Evolutionary conservation across 441 rosid genomes (phyloP).

Genomic region (Brassica balearica): DNA sequence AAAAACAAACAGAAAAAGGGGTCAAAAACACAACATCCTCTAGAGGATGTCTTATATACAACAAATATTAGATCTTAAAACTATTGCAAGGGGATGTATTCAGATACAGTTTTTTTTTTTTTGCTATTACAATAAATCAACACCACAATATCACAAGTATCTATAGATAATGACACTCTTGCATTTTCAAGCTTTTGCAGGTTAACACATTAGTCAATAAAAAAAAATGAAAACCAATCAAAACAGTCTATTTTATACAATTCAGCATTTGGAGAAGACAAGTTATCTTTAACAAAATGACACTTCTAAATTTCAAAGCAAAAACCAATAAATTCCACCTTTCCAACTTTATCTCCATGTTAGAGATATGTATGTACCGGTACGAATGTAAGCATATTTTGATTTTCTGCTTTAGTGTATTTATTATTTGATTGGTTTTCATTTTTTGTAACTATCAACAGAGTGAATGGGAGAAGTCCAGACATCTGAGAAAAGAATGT

Average conservation of each 20-base stretch:
- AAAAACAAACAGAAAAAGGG: neutral
- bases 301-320: neutral
- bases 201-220: neutral
- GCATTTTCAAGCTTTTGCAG: neutral
- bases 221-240: neutral
- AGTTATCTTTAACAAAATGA: neutral
- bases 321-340: neutral
- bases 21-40: neutral
- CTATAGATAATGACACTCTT: neutral
- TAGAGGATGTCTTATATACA: neutral
- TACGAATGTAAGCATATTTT: neutral
- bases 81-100: neutral
- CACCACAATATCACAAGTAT: neutral
- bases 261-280: neutral
- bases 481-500: no score
- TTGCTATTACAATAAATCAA: neutral
- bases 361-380: neutral
- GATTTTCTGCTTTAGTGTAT: neutral
- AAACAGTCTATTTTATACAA: neutral
- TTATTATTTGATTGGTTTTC: neutral
- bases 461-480: no score
- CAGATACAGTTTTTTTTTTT: neutral
- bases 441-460: no score
- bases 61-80: neutral
- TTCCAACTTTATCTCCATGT: neutral